Evolutionary conservation across 495 filamentous ascomycete genomes (phyloP).

Genomic region (Aspergillus sparsus): DNA sequence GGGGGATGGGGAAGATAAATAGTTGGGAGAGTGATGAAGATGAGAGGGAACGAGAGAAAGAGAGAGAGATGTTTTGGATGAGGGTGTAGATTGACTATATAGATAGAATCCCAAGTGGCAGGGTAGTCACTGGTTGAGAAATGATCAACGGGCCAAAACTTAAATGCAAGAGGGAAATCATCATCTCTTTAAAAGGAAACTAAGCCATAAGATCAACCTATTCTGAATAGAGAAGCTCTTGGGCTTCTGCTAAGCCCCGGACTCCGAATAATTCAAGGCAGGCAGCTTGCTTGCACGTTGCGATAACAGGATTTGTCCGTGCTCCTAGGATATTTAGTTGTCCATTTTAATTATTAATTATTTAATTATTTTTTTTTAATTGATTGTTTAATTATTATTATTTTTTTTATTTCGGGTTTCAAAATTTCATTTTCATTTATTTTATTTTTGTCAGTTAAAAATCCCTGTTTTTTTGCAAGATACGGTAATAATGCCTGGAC

Average conservation of each 20-base stretch:
- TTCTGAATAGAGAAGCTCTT: slow-evolving; percentile 21
- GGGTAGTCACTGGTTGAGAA: slow-evolving; percentile 17
- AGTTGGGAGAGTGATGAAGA: slow-evolving; percentile 3
- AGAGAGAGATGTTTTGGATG: no score
- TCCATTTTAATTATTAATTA: slow-evolving; percentile 10
- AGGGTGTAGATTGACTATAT: slow-evolving; percentile 35
- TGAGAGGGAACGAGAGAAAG: slow-evolving; percentile 6
- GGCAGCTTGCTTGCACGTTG: slow-evolving; percentile 22
- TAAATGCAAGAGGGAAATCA: slow-evolving; percentile 18
- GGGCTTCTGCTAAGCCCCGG: slow-evolving; percentile 36
- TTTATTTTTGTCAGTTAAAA: slow-evolving; percentile 5
- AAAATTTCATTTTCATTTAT: slow-evolving; percentile 7
- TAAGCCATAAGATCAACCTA: slow-evolving; percentile 33
- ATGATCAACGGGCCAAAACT: slow-evolving; percentile 18
- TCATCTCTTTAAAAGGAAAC: slow-evolving; percentile 24
- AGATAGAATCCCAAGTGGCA: slow-evolving; percentile 20
- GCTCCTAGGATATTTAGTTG: slow-evolving; percentile 20
- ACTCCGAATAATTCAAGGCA: slow-evolving; percentile 20
- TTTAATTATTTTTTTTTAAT: slow-evolving; percentile 14
- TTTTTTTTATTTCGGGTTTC: slow-evolving; percentile 2
- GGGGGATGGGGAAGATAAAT: background rate
- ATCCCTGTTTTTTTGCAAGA: slow-evolving; percentile 11
- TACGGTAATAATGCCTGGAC: background rate
- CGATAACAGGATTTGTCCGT: slow-evolving; percentile 37
- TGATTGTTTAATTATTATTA: slow-evolving; percentile 12